Evolutionary conservation across 441 rosid genomes (phyloP), one percentile per base, ranked within the genome.

Genomic region (Populus tomentosa): DNA sequence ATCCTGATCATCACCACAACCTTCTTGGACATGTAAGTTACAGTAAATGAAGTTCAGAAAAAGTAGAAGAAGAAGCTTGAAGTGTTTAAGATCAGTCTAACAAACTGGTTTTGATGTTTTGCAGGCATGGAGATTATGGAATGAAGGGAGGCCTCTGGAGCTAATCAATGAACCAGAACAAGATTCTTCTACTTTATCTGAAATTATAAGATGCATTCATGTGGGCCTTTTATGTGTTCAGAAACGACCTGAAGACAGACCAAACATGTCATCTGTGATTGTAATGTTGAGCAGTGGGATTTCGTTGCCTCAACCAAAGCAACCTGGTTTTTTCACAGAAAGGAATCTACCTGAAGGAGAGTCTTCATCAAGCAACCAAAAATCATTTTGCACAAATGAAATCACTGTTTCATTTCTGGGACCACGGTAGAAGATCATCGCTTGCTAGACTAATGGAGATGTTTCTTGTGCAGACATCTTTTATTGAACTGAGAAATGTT

Each of bases 111-210:
- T 30, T 46, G 7, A 16, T 13, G 4, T 76, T 4, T 56, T 16
- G 32, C 59, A 83, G 80, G 78, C 82, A n/a, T 78, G 83, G 78
- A 35, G 10, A 32, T 61, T 82, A 23, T 77, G 70, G 65, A 50
- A 40, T 40, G 46, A 40, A 68, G 73, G 38, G 36, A 78, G 56
- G 20, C 18, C 71, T 7, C 14, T 42, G 36, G 80, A 75, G 70
- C 14, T 75, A 13, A 4, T 78, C 10, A 59, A 67, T 42, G 61
- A 72, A 20, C 16, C 24, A 3, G 8, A 69, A 20, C 63, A 18
- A 2, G 30, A 32, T 9, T 69, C 81, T 0, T 71, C 30, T 2
- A 18, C 4, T 24, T 14, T 28, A 33, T 59, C 76, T 14, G 69
- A 83, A 72, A 40, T 73, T 13, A 23, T 73, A 35, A 42, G 83